phyloP scores from a whole-genome alignment of 345 rosid genomes.

The Trapa bicornis region DNA sequence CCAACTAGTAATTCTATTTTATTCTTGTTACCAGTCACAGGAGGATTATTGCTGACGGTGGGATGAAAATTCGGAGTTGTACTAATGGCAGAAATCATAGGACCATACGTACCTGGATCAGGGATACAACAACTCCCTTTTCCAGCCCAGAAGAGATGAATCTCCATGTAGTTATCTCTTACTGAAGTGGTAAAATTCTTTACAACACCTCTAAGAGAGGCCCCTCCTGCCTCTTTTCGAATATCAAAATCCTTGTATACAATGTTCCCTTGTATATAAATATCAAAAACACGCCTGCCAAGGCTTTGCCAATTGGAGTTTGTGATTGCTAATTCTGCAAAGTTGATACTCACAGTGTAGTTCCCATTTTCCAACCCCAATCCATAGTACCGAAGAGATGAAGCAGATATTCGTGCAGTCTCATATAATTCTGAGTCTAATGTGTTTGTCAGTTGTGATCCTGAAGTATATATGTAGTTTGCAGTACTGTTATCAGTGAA shows the following conservation, averaged over 20 bases:
- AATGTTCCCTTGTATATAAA: constrained; percentile 16
- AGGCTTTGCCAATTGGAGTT: constrained; percentile 8
- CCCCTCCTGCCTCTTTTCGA: constrained; percentile 18
- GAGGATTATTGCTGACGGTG: constrained; percentile 38
- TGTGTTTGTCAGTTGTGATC: constrained; percentile 24
- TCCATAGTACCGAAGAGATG: constrained; percentile 12
- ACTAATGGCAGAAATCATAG: constrained; percentile 24
- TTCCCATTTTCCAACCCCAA: constrained; percentile 12
- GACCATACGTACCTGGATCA: constrained; percentile 20
- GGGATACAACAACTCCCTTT: constrained; percentile 29
- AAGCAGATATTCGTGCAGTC: constrained; percentile 6
- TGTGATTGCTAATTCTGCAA: constrained; percentile 6
- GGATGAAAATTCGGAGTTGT: constrained; percentile 42
- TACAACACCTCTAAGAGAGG: constrained; percentile 12
- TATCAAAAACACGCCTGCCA: constrained; percentile 9
- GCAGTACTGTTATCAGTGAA: constrained; percentile 21
- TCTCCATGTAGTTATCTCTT: constrained; percentile 20
- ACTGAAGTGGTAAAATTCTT: constrained; percentile 8
- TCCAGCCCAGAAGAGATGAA: constrained; percentile 27
- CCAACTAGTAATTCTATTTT: not conserved
- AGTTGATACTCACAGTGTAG: constrained; percentile 9
- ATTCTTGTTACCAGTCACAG: constrained; percentile 24
- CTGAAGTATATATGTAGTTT: constrained; percentile 12
- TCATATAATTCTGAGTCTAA: constrained; percentile 6
- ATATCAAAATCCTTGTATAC: constrained; percentile 24